Evolutionary conservation across 306 rosid species (phyloP).

Genomic region (Castanea crenata): DNA sequence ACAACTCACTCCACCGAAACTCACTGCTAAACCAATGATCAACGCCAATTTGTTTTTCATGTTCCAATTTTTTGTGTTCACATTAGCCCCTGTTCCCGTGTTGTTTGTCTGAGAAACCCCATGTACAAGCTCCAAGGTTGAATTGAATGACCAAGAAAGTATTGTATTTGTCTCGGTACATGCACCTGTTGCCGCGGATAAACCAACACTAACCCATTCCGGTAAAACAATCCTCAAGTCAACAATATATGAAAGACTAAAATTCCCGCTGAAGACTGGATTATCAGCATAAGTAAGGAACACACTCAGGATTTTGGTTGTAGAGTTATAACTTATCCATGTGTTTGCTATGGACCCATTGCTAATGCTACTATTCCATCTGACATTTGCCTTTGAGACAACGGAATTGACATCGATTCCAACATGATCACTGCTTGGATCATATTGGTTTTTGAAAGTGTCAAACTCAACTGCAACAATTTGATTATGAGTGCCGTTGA

Average conservation of each 20-base stretch:
- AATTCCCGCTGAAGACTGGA: constrained; percentile 35
- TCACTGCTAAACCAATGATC: not conserved
- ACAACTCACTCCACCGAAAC: too few relatives aligned
- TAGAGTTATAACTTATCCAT: constrained; percentile 66
- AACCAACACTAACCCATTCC: constrained; percentile 59
- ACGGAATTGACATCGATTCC: constrained; percentile 76
- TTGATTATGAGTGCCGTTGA: too few relatives aligned
- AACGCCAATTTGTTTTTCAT: constrained; percentile 17
- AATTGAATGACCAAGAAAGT: constrained; percentile 65
- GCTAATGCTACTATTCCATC: constrained; percentile 54
- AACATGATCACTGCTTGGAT: constrained; percentile 51
- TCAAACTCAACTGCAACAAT: constrained; percentile 80
- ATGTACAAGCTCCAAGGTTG: constrained; percentile 35
- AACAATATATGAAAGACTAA: constrained; percentile 38
- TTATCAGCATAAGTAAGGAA: constrained; percentile 48
- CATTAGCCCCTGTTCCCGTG: too few relatives aligned
- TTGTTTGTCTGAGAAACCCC: too few relatives aligned
- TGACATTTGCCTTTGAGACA: constrained; percentile 29
- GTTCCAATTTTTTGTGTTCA: not conserved
- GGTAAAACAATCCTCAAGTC: constrained; percentile 62
- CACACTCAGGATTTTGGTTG: constrained; percentile 51
- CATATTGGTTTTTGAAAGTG: constrained; percentile 42
- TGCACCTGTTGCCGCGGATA: constrained; percentile 71
- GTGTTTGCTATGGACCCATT: constrained; percentile 47
- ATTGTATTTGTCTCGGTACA: constrained; percentile 53